Base-by-base conservation (phyloP, 2,329 filamentous ascomycete species). In the Aspergillus japonicus region DNA sequence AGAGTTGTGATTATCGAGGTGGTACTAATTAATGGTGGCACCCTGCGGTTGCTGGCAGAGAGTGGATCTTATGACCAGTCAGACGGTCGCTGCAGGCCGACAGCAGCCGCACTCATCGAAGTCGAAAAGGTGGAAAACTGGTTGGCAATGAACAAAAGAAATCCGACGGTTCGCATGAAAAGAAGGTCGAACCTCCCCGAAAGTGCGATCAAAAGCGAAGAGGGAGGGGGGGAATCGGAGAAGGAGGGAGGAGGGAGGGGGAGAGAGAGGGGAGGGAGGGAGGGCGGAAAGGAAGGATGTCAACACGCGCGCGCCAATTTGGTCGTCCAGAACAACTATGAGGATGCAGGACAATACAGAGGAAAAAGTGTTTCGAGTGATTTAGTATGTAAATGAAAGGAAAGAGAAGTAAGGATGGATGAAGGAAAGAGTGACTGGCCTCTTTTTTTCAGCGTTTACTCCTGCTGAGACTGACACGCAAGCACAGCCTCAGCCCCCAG, bases 101-200 rank as follows among this genome's bases (percentile, higher is more conserved):
- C 55, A 66, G 67, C 58, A 65, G 58, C 62, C 67, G 64, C 65
- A 66, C 66, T 75, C 74, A 74, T 77, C 65, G 73, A 75, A 70
- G 62, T 68, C 57, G 64, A 58, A 69, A 57, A 62, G 67, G 62
- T 61, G 65, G 63, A 53, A 55, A 53, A 55, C 33, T 42, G 12
- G 23, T 39, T 24, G 33, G n/a, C 14, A 42, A 26, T 44, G 47
- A 47, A 21, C 39, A 26, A 48, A 33, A 29, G 23, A 48, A 29
- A 31, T 10, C 42, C 5, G 48, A 50, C 14, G 44, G 50, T 57
- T 49, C 53, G 50, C 61, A 39, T 35, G 47, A 56, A 58, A 59
- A 29, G 57, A 55, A 48, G 49, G 49, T 47, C 51, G 26, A 24
- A 42, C 42, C 42, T 55, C 47, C 53, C 24, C 39, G n/a, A 44